phyloP scores from a whole-genome alignment of 108 stramenopile genomes.

The Skeletonema menzelii region DNA sequence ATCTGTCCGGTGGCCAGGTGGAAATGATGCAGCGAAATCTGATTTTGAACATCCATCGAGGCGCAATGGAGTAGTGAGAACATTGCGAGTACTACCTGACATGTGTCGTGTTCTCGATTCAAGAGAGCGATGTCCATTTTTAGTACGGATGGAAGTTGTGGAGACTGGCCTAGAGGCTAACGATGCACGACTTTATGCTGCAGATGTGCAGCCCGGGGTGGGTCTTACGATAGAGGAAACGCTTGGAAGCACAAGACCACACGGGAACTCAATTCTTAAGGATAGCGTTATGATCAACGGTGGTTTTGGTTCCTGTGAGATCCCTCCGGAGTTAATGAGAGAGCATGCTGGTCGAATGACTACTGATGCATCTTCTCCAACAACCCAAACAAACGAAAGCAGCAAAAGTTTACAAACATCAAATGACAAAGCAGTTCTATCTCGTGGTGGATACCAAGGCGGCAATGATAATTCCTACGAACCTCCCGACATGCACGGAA shows the following conservation, averaged over 20 bases:
- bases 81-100: conserved; percentile 70
- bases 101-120: conserved; percentile 71
- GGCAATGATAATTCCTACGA: conserved; percentile 17
- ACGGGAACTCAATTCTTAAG: conserved; percentile 14
- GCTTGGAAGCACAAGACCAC: conserved; percentile 37
- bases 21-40: conserved; percentile 4
- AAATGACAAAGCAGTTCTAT: conserved; percentile 28
- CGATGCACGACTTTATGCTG: conserved; percentile 81
- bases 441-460: conserved; percentile 39
- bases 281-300: conserved; percentile 7
- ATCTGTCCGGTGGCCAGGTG: conserved; percentile 64
- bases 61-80: conserved; percentile 66
- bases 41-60: conserved; percentile 30
- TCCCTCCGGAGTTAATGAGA: conserved; percentile 48
- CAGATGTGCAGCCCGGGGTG: conserved; percentile 35
- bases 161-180: conserved; percentile 80
- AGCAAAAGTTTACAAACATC: neutral
- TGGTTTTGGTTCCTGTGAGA: conserved; percentile 40
- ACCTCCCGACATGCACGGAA: conserved; percentile 20
- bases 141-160: conserved; percentile 80
- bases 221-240: conserved; percentile 81
- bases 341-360: neutral
- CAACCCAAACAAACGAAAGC: conserved; percentile 7
- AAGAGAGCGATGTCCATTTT: conserved; percentile 79
- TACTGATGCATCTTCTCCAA: neutral